Base-by-base conservation (phyloP, 495 filamentous ascomycete genomes). In the Lasiosphaeris hirsuta region DNA sequence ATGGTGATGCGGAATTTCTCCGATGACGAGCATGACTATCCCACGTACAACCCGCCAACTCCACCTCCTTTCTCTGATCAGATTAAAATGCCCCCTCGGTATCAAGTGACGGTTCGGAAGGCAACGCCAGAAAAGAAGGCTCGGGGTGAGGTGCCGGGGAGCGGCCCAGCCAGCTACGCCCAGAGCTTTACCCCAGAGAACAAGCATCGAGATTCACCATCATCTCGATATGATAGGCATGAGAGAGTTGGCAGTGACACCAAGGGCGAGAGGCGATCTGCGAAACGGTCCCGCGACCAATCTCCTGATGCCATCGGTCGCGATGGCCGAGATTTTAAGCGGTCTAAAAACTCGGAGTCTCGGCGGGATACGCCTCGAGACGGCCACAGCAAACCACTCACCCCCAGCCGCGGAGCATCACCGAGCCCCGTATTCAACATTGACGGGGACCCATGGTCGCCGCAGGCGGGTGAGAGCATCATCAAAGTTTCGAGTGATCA, bases 1-100 rank as follows among this genome's bases (percentile, higher is more conserved):
- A 72, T 75, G 67, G 53, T 62, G 6, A 54, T 36, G n/a, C 56
- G 61, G 0, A 53, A 59, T 1, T 71, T 75, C 13, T 45, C 63
- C 0, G 52, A 42, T 0, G 40, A 53, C 19, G 52, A 62, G 0
- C 58, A 65, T 41, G 60, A 65, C 7, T 72, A 69, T 42, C 14
- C 61, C 3, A 59, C 53, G 3, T 68, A 68, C 33, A 48, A 61
- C 0, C 59, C 47, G 1, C 50, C 59, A 2, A 15, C 40, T n/a
- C 68, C 62, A n/a, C 70, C 61, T 18, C 58, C 64, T 37, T 58
- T 66, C 4, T 44, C 64, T 7, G 58, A 57, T 8, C 40, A 58
- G 23, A 62, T 66, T 48, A 69, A 60, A 44, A 41, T 71, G 49
- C 69, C 69, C 0, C 69, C 67, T 0, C 47, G 35, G 42, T 64